These are phyloP conservation scores for Neonectria neomacrospora DNA, from an alignment of 2,329 filamentous ascomycete species.

Conservation along the genomic window DNA sequence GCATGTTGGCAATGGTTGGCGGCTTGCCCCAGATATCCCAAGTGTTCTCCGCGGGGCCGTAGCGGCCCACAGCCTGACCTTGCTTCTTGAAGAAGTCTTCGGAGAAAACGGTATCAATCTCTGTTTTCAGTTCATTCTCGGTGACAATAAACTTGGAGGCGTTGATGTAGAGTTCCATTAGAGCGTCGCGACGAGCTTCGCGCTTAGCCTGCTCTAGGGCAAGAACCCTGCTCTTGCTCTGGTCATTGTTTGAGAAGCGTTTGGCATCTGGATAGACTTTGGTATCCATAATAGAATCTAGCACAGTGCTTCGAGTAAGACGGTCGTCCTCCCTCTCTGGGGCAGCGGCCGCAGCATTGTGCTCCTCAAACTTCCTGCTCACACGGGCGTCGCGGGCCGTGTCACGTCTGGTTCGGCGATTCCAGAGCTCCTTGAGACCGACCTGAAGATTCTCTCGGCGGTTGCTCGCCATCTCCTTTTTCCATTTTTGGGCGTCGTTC, in stretches of 20 bases:
- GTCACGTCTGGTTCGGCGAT: constrained; percentile 66
- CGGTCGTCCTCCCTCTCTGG: constrained; percentile 81
- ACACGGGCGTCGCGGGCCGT: constrained; percentile 51
- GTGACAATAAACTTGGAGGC: constrained; percentile 87
- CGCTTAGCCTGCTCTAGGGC: constrained; percentile 59
- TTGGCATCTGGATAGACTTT: constrained; percentile 69
- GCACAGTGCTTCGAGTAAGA: constrained; percentile 76
- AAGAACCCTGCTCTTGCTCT: constrained; percentile 56
- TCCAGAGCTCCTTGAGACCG: constrained; percentile 76
- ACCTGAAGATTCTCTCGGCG: constrained; percentile 78
- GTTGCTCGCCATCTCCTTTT: constrained; percentile 75
- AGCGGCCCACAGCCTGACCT: constrained; percentile 44
- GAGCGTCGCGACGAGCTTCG: constrained; percentile 71
- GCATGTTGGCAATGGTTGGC: constrained; percentile 57
- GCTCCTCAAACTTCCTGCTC: constrained; percentile 57
- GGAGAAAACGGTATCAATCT: constrained; percentile 81
- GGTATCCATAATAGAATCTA: constrained; percentile 60
- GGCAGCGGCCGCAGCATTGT: constrained; percentile 64
- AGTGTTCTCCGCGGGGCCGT: constrained; percentile 58
- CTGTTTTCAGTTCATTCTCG: constrained; percentile 78
- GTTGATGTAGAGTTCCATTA: constrained; percentile 91
- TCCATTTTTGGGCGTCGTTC: constrained; percentile 67
- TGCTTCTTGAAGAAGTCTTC: constrained; percentile 64
- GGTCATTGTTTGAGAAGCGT: constrained; percentile 66
- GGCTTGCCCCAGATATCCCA: constrained; percentile 64